Conservation (phyloP, 202 grass and related monocot species). For the Musa balbisiana region DNA sequence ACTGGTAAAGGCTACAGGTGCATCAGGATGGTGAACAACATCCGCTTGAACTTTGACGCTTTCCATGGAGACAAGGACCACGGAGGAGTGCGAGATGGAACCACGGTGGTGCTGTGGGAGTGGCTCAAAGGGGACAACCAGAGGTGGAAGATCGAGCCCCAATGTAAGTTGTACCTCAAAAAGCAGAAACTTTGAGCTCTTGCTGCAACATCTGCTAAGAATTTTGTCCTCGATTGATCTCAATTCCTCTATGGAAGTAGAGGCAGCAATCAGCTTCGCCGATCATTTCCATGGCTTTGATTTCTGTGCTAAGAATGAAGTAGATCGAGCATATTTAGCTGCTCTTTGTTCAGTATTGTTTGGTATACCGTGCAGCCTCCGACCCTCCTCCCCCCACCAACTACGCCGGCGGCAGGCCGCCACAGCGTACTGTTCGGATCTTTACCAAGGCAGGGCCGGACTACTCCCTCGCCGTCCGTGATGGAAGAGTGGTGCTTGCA, state of each 20-base stretch:
- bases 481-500: background rate
- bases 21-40: slow-evolving; percentile 13
- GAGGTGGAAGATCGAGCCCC: slow-evolving; percentile 5
- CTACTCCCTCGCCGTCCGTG: background rate
- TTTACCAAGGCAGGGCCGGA: background rate
- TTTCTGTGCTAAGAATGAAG: too few relatives aligned
- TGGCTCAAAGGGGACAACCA: slow-evolving; percentile 17
- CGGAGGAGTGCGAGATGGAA: slow-evolving; percentile 1
- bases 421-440: background rate
- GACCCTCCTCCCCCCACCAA: too few relatives aligned
- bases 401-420: background rate
- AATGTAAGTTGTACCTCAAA: background rate
- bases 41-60: slow-evolving; percentile 1
- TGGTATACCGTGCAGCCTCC: too few relatives aligned
- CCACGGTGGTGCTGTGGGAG: slow-evolving; percentile 5
- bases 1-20: background rate
- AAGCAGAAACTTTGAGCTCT: too few relatives aligned
- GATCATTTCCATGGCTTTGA: too few relatives aligned
- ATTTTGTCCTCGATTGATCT: too few relatives aligned
- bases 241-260: too few relatives aligned
- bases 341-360: too few relatives aligned
- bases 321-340: too few relatives aligned
- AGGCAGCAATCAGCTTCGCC: too few relatives aligned
- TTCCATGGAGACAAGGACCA: slow-evolving; percentile 14
- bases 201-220: too few relatives aligned